A percentile compares a stretch with the other conserved stretches of the same genome.
Conservation (phyloP, 371 early-diverging fungal genomes). For the Mucor racemosus region DNA sequence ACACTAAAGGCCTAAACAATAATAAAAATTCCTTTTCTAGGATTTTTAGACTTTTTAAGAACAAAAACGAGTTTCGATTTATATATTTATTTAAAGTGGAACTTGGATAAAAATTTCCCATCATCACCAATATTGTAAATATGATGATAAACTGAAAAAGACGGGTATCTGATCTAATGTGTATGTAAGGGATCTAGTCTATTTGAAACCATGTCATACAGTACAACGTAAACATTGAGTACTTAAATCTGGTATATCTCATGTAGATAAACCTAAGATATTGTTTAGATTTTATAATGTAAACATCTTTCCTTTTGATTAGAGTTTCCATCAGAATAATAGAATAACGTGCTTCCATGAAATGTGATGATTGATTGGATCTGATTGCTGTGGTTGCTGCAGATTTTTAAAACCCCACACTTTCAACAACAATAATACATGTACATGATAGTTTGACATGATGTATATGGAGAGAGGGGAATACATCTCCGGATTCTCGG, state of each 20-base stretch:
- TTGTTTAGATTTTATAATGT: background rate
- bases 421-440: too few species aligned
- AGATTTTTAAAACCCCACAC: background rate
- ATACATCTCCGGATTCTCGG: slow-evolving; percentile 5
- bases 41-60: slow-evolving; percentile 8
- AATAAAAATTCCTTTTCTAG: slow-evolving; percentile 7
- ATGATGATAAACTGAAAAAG: background rate
- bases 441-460: too few species aligned
- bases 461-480: too few species aligned
- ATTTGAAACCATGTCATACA: slow-evolving; percentile 2
- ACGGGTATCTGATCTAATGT: background rate
- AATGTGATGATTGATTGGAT: background rate
- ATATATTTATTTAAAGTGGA: too few species aligned
- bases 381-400: too few species aligned
- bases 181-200: background rate
- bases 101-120: background rate
- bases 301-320: background rate
- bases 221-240: slow-evolving; percentile 6
- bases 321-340: too few species aligned
- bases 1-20: background rate
- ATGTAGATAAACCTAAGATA: slow-evolving; percentile 1
- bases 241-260: slow-evolving; percentile 5
- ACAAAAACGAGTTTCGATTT: too few species aligned
- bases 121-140: background rate
- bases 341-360: background rate